Evolutionary conservation across 768 basidiomycete species (phyloP).

Genomic region (Tulasnella sp.): DNA sequence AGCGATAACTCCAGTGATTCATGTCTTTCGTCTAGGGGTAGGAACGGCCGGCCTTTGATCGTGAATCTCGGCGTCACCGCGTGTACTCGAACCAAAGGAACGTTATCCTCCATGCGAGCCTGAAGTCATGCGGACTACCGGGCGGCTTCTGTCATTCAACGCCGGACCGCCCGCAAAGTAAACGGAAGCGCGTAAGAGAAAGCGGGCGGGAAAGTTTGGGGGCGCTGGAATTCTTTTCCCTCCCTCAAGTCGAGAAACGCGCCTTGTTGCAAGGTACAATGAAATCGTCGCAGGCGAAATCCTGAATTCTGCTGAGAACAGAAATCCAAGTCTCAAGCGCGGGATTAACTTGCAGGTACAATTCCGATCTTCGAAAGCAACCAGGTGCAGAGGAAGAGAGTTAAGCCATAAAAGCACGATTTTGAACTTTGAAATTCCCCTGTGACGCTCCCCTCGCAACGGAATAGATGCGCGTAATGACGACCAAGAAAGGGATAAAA

Average conservation of each 20-base stretch:
- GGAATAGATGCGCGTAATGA: background rate
- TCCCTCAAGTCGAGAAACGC: background rate
- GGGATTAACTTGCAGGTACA: background rate
- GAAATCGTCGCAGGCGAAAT: background rate
- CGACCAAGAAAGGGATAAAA: background rate
- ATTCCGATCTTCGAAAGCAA: background rate
- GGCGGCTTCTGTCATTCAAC: background rate
- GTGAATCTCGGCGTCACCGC: background rate
- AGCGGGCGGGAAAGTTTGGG: background rate
- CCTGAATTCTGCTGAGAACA: background rate
- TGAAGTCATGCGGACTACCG: background rate
- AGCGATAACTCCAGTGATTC: background rate
- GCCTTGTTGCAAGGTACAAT: background rate
- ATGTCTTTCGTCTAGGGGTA: background rate
- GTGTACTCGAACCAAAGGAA: background rate
- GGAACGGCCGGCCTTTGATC: background rate
- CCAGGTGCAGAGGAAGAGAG: background rate
- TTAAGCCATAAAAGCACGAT: background rate
- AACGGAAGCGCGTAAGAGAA: background rate
- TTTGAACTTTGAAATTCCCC: background rate
- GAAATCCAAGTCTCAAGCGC: background rate
- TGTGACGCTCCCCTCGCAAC: background rate
- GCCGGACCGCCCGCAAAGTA: background rate
- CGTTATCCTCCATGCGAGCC: background rate
- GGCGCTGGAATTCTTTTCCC: background rate